These are phyloP conservation scores for Thoreauomyces humboldtii DNA, from an alignment of 192 early-diverging fungal species.

Conservation along the genomic window DNA sequence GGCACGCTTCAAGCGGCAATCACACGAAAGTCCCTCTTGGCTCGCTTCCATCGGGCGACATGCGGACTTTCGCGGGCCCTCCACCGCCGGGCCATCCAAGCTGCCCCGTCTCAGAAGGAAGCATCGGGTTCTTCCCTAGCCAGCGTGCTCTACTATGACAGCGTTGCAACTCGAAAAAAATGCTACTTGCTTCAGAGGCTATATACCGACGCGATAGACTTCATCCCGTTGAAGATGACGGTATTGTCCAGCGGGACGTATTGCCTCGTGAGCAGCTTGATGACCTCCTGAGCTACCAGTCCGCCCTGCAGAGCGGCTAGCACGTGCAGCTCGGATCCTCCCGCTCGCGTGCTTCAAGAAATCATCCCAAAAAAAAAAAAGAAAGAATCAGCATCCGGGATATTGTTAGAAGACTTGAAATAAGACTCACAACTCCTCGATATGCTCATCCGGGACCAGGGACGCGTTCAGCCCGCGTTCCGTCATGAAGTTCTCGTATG, in stretches of 20 bases:
- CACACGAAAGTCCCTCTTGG: no score
- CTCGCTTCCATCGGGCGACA: no score
- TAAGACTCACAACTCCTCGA: conserved; percentile 67
- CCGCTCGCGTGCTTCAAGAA: conserved; percentile 52
- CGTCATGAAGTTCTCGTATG: conserved; percentile 31
- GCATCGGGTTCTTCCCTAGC: no score
- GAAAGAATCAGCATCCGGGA: no score
- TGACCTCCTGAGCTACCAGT: conserved; percentile 86
- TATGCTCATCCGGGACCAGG: conserved; percentile 50
- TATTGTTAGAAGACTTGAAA: neutral
- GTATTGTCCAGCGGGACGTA: conserved; percentile 91
- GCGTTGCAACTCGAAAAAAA: no score
- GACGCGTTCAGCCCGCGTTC: conserved; percentile 36
- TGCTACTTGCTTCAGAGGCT: conserved; percentile 13
- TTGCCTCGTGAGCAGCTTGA: conserved; percentile 94
- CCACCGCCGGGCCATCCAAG: no score
- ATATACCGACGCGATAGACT: conserved; percentile 41
- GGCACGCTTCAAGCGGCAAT: no score
- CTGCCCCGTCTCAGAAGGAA: no score
- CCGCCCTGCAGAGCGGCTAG: conserved; percentile 85
- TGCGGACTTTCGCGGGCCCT: no score
- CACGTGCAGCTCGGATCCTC: conserved; percentile 75
- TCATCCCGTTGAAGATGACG: conserved; percentile 80
- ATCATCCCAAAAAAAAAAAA: neutral
- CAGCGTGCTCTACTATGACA: no score